Percentiles rank a stretch among this genome's conserved stretches.
Conservation (phyloP, 1,284 basidiomycete genomes). For the Exobasidium cylindrosporum region DNA sequence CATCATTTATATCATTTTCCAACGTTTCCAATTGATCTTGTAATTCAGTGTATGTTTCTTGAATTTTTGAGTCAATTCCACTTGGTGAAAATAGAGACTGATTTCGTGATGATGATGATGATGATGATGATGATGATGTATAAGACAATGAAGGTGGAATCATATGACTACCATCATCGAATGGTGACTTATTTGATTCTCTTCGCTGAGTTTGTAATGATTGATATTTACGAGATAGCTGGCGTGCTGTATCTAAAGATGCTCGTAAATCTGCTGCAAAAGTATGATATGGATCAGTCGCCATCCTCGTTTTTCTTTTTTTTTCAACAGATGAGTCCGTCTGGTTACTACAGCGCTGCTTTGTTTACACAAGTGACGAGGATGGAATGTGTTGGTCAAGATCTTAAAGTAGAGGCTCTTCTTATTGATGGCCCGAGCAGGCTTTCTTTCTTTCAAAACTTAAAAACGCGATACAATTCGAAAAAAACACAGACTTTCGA, state of each 20-base stretch:
- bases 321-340: too few relatives aligned
- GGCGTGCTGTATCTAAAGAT: conserved; percentile 32
- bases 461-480: too few relatives aligned
- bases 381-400: too few relatives aligned
- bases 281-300: conserved; percentile 50
- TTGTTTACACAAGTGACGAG: too few relatives aligned
- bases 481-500: too few relatives aligned
- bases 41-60: conserved; percentile 32
- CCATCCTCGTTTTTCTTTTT: conserved; percentile 38
- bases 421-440: too few relatives aligned
- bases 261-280: conserved; percentile 45
- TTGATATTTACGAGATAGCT: conserved; percentile 10
- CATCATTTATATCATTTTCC: conserved; percentile 45
- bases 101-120: neutral
- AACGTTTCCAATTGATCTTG: conserved; percentile 36
- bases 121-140: conserved; percentile 8
- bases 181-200: conserved; percentile 21
- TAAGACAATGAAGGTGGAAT: neutral
- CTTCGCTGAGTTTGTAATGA: neutral
- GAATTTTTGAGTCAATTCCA: neutral
- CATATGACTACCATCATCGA: conserved; percentile 15
- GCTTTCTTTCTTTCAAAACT: too few relatives aligned
- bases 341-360: too few relatives aligned
- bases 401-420: too few relatives aligned
- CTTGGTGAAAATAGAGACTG: too few relatives aligned